Evolutionary conservation across 2,329 filamentous ascomycete species (phyloP), one percentile per base, ranked within the genome.

Genomic region (Aspergillus costaricaensis): DNA sequence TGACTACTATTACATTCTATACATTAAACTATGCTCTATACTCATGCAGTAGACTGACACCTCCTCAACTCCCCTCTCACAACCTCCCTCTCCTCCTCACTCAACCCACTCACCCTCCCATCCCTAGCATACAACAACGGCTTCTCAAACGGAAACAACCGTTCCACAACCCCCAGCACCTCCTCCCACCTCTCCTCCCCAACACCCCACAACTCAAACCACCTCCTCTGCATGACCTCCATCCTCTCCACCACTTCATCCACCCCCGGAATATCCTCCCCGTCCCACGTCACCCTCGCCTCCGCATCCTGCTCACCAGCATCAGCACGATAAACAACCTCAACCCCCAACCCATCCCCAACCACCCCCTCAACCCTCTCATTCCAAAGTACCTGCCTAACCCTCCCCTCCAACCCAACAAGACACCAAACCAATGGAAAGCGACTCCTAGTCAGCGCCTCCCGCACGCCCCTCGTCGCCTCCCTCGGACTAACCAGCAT

Each of bases 401-500:
- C 54, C 10, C 60, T 64, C 17, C 74, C 76, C 55, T 74, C 71
- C 55, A 70, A 59, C 60, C 76, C 76, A 60, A 79, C 73, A 69
- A 80, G 73, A 68, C 80, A 74, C 79, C 80, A 96, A 0, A 88
- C 87, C 81, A 96, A 84, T 0, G 92, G 90, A 79, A 85, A 87
- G 39, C 79, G 75, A 70, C 89, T 90, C 60, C 86, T 79, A 4
- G 83, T 83, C 65, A 97, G 71, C 23, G 91, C 87, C 51, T 92
- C 87, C 59, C 91, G 80, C 3, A 96, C 87, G 1, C 93, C 94
- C 70, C 86, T 90, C 0, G 92, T 96, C 32, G 92, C 90, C 56
- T 86, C 81, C 62, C 83, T 81, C 64, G 88, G 86, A 3, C 86
- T 84, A 23, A 90, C 88, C 57, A 97, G 76, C 15, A 96, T 70